Evolutionary conservation across 208 protist genomes (phyloP), one percentile per base, ranked within the genome.

Genomic region (Vickermania spadyakhi): DNA sequence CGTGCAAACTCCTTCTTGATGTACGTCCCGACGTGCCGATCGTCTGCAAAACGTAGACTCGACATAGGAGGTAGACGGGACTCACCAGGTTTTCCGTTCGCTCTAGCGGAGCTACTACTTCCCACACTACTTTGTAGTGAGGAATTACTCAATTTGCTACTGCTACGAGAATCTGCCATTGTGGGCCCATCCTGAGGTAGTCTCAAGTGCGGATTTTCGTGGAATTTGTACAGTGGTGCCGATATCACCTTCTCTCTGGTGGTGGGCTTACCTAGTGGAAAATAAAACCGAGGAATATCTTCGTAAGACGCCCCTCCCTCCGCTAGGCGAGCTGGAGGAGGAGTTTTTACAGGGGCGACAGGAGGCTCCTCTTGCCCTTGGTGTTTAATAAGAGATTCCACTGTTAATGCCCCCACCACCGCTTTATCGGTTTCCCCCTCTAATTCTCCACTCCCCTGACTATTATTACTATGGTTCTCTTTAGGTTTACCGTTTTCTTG

Each of bases 281-380:
- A 93, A 72, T 93, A 96, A 63, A 96, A 96, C 22, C 73, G 84
- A 1, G 90, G 90, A 45, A 96, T 94, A 25, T 86, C 75, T 2
- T 82, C 71, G 60, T 81, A 81, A 52, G 74, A 75, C 7, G 77
- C 81, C 14, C 18, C 11, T 11, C 22, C 30, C 36, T 28, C 22
- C 18, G 28, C 21, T 7, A 23, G 26, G n/a, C 23, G 21, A 11
- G 58, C n/a, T n/a, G n/a, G n/a, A n/a, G n/a, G n/a, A n/a, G n/a
- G n/a, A n/a, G n/a, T n/a, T n/a, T n/a, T n/a, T n/a, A n/a, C n/a
- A n/a, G n/a, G n/a, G n/a, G n/a, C n/a, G n/a, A n/a, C n/a, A n/a
- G n/a, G n/a, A n/a, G n/a, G n/a, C n/a, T n/a, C n/a, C n/a, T n/a
- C n/a, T n/a, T n/a, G n/a, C n/a, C n/a, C n/a, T n/a, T n/a, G n/a